phyloP scores from a whole-genome alignment of 129 eudicot genomes.

The Lactuca saligna region DNA sequence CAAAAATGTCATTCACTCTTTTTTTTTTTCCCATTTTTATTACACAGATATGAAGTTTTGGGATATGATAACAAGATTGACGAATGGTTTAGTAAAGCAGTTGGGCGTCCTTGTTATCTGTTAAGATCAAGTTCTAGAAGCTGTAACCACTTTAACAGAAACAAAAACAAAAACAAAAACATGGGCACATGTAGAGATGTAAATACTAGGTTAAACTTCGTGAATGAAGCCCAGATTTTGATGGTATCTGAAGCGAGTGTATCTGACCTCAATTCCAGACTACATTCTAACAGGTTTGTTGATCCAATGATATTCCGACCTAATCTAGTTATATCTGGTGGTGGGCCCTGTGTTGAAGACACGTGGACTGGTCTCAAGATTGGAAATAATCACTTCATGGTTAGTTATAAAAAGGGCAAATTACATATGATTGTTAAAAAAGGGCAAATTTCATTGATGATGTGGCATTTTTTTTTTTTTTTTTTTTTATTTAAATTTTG shows the following conservation, averaged over 20 bases:
- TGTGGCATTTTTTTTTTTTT: no score
- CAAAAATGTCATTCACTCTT: no score
- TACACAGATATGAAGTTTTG: constrained; percentile 65
- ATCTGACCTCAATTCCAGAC: constrained; percentile 68
- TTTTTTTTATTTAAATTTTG: background rate
- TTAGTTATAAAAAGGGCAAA: constrained; percentile 35
- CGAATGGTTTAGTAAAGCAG: constrained; percentile 79
- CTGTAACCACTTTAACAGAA: constrained; percentile 32
- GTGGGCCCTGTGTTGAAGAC: constrained; percentile 79
- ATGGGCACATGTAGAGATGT: constrained; percentile 55
- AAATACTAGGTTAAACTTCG: constrained; percentile 61
- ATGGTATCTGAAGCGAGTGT: constrained; percentile 84
- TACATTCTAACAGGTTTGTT: constrained; percentile 65
- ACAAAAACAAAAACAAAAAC: constrained; percentile 19
- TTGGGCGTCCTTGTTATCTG: constrained; percentile 83
- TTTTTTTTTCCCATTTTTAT: background rate
- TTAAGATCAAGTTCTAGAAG: constrained; percentile 44
- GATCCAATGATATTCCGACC: constrained; percentile 79
- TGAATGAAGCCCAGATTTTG: constrained; percentile 89
- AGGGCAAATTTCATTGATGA: no score
- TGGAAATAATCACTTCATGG: constrained; percentile 58
- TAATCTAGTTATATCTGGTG: constrained; percentile 81
- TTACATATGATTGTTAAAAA: no score
- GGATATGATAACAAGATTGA: constrained; percentile 60
- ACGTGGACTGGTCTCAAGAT: constrained; percentile 67